Evolutionary conservation across 208 protist genomes (phyloP), one percentile per base, ranked within the genome.

Genomic region (Trypanosoma cruzi): DNA sequence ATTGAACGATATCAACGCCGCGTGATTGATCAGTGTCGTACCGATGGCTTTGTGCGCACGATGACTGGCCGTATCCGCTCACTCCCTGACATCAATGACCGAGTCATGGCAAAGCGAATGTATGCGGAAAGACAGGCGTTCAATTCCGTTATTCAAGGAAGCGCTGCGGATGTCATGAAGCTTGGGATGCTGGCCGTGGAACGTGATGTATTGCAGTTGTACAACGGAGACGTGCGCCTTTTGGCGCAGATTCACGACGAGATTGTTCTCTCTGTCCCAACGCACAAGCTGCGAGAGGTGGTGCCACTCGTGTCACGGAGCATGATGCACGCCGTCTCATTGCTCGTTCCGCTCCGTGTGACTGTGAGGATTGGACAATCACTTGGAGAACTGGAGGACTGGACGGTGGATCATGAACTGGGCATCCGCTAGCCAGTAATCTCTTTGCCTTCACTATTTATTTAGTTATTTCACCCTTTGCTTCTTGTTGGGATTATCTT

Each of bases 41-140:
- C 49, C 3, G 81, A 88, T 49, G 93, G 93, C 2, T 81, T 80
- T 28, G 89, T 97, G 54, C 90, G 91, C 37, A 97, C 93, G 7
- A 42, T 97, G 31, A 89, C 83, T 64, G 88, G 89, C 8, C 82
- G 93, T 10, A 64, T 90, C 40, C 88, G 93, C 14, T 64, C 68
- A 28, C 71, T 97, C 24, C 84, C 84, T 1, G 85, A 94, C 29
- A 85, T 97, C 36, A 80, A 80, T 57, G 82, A 80, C 61, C 71
- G 74, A 18, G 77, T 90, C 36, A 73, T 88, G 71, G 61, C 61
- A n/a, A 80, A 82, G 48, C 81, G 86, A 20, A 73, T 80, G n/a
- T 84, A 92, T 36, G 93, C 90, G 20, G 86, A 95, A 77, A 85
- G 93, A 36, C 90, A 95, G 81, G 90, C 93, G n/a, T 93, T 96